phyloP scores from a whole-genome alignment of 495 filamentous ascomycete species.

The Neurospora sp. region DNA sequence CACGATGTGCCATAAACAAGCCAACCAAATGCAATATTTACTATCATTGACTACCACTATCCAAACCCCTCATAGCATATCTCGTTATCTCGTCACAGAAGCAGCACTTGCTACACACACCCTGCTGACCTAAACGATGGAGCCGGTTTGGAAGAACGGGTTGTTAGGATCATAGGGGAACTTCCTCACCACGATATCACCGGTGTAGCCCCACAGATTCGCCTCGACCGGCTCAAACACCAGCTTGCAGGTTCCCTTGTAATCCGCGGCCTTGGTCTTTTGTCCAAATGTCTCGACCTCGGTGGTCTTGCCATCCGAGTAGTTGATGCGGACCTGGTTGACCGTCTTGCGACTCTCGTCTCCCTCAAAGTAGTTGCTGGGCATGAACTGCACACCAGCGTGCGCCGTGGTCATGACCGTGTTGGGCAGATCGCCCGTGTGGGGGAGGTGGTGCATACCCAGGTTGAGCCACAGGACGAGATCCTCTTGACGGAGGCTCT shows the following conservation, averaged over 20 bases:
- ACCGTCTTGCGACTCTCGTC: conserved; percentile 16
- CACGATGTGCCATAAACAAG: background rate
- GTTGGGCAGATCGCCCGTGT: conserved; percentile 46
- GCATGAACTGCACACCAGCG: conserved; percentile 31
- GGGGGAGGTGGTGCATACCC: conserved; percentile 49
- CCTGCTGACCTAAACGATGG: conserved; percentile 3
- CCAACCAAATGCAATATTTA: background rate
- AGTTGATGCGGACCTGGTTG: conserved; percentile 35
- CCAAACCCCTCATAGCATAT: background rate
- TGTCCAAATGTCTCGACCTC: conserved; percentile 31
- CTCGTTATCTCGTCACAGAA: background rate
- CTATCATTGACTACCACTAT: background rate
- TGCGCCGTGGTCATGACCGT: conserved; percentile 41
- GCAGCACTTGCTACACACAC: background rate
- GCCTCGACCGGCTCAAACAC: conserved; percentile 14
- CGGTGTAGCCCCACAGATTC: conserved; percentile 27
- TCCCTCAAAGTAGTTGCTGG: conserved; percentile 30
- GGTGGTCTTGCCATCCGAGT: conserved; percentile 24
- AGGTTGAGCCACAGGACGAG: conserved; percentile 47
- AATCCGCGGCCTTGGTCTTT: conserved; percentile 4
- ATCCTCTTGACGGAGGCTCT: conserved; percentile 44
- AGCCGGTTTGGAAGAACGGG: conserved; percentile 22
- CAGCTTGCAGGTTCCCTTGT: conserved; percentile 12
- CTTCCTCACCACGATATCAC: conserved; percentile 37
- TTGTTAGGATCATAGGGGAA: conserved; percentile 35